Conservation (phyloP, 805 yeast species). For the Saccharomycopsis malanga region DNA sequence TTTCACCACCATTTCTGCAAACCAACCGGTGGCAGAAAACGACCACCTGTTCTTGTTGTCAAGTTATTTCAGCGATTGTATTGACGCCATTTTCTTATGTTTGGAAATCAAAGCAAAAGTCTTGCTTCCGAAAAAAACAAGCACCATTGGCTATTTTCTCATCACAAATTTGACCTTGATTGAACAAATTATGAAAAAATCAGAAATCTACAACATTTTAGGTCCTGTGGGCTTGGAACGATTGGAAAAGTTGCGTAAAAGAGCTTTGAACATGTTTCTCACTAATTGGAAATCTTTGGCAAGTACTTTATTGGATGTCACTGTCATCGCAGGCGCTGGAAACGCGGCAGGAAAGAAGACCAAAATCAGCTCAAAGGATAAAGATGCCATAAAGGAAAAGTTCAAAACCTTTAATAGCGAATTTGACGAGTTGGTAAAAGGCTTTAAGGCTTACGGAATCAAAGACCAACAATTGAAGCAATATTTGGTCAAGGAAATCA, state of each 20-base stretch:
- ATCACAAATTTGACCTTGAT: slow-evolving; percentile 64
- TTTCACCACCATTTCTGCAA: slow-evolving; percentile 43
- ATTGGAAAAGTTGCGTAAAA: slow-evolving; percentile 59
- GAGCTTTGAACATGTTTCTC: slow-evolving; percentile 66
- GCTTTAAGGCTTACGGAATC: slow-evolving; percentile 57
- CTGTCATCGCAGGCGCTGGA: slow-evolving; percentile 52
- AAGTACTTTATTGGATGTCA: slow-evolving; percentile 69
- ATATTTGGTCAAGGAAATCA: slow-evolving; percentile 56
- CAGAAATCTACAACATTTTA: slow-evolving; percentile 47
- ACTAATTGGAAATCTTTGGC: slow-evolving; percentile 77
- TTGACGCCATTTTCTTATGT: slow-evolving; percentile 63
- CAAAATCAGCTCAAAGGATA: slow-evolving; percentile 57
- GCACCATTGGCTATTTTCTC: slow-evolving; percentile 56
- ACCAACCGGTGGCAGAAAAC: slow-evolving; percentile 31
- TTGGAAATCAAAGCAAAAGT: slow-evolving; percentile 53
- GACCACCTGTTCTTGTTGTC: slow-evolving; percentile 50
- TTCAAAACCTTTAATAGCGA: slow-evolving; percentile 75
- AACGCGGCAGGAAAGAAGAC: slow-evolving; percentile 28
- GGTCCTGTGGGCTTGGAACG: slow-evolving; percentile 57
- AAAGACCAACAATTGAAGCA: slow-evolving; percentile 60
- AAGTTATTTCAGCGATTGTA: slow-evolving; percentile 65
- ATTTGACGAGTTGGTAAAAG: slow-evolving; percentile 68
- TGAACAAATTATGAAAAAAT: slow-evolving; percentile 63
- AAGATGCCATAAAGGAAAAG: slow-evolving; percentile 76
- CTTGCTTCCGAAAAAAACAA: slow-evolving; percentile 26